Base-by-base conservation (phyloP, 2,329 filamentous ascomycete species). In the Fusarium mundagurra region DNA sequence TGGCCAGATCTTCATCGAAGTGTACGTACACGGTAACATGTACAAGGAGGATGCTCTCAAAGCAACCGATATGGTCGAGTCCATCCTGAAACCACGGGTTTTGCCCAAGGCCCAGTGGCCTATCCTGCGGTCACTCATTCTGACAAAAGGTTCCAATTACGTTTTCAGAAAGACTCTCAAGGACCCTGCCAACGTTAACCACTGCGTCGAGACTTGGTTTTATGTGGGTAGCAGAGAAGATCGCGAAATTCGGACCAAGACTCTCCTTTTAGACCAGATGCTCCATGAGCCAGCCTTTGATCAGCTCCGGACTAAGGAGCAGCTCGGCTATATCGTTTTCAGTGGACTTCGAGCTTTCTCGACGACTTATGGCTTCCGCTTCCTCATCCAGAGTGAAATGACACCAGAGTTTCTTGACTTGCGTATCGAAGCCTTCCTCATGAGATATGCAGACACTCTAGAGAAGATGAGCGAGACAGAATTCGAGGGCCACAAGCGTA, bases 301-400 rank as follows among this genome's bases (percentile, higher is more conserved):
- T 83, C 95, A 97, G 82, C 88, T 99, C 13, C 91, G 96, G 57
- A 98, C 96, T 48, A 98, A 98, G 83, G 96, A 99, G 82, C 96
- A 99, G 83, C 92, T 99, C 12, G 96, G 96, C 18, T 99, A 99
- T 78, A 94, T 99, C 61, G 96, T 99, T 2, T 98, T 96, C 83
- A 96, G 93, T 55, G 94, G 94, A 34, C 87, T 91, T 17, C 88
- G 92, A 44, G 88, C 89, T 60, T 90, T 93, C 63, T 85, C 91
- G n/a, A 95, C 93, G 2, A 96, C 93, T 0, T 92, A 94, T 77
- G 94, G 94, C 2, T 96, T 96, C 83, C 90, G 95, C 11, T 93
- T 99, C 73, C 89, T 98, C 71, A 94, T 99, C 36, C 96, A 99
- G 85, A 98, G 94, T 80, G 96, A 99, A 83, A 92, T 92, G 80